Evolutionary conservation across 495 filamentous ascomycete species (phyloP), one percentile per base, ranked within the genome.

Genomic region (Diplogelasinospora grovesii): DNA sequence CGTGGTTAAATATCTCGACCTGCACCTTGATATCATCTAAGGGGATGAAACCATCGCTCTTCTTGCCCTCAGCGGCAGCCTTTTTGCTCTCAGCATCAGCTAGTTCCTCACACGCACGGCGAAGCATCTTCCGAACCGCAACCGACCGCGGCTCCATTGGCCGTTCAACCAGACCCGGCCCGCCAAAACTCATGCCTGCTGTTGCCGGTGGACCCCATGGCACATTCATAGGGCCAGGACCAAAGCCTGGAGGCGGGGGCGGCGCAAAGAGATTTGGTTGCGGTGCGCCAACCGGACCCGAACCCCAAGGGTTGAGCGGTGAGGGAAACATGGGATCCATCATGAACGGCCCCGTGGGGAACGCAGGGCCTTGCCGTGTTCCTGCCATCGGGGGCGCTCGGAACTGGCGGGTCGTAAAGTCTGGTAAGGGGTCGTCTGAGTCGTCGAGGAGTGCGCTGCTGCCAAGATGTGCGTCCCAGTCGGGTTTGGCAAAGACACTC

Each of bases 381-480:
- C 52, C 66, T 37, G 24, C 46, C 42, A 45, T 37, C 11, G 31
- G 39, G 20, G n/a, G n/a, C n/a, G 31, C 31, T 11, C 45, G 36
- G 13, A 28, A 24, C 3, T 37, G 22, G 4, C 42, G 52, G 24
- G 30, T 35, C 1, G 36, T 13, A 18, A 48, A 58, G 8, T 55
- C 48, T 5, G 34, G 53, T 5, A 66, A 28, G 4, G 67, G 60
- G 21, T 66, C 68, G 35, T 76, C 73, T 43, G 87, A 79, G 54
- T 93, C 89, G 50, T 93, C 89, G 25, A 96, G 69, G n/a, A 98
- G 68, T 7, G 89, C 90, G 58, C 83, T 89, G 63, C 90, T 95
- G 8, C 92, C 93, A n/a, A 98, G 73, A 56, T 89, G 86, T 38
- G 89, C 78, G 39, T 95, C 87, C 26, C 66, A 59, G 15, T 73